Percentiles rank a stretch among this genome's conserved stretches.
phyloP scores from a whole-genome alignment of 2,329 filamentous ascomycete species.

The Fonsecaea pugnacius region DNA sequence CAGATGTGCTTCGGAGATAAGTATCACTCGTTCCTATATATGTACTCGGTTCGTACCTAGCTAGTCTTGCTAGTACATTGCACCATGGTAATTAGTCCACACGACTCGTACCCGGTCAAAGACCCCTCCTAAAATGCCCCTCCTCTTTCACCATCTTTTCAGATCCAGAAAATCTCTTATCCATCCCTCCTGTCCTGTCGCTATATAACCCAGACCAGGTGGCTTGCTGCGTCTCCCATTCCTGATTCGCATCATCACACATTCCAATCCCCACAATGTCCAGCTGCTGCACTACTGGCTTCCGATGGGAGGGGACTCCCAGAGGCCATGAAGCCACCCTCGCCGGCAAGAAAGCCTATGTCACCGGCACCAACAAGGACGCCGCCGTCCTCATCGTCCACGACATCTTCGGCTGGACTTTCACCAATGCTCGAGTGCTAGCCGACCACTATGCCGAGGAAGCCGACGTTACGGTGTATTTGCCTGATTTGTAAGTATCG shows the following conservation, averaged over 20 bases:
- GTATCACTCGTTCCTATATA: no score
- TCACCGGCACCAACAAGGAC: slow-evolving; percentile 44
- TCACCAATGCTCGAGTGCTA: slow-evolving; percentile 51
- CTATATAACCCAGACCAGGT: neutral
- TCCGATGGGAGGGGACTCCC: slow-evolving; percentile 50
- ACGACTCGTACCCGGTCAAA: no score
- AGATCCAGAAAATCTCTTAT: neutral
- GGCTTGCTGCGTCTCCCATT: neutral
- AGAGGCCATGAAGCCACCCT: slow-evolving; percentile 44
- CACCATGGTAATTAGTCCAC: no score
- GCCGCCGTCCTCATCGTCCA: slow-evolving; percentile 51
- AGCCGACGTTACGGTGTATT: slow-evolving; percentile 50
- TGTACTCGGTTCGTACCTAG: no score
- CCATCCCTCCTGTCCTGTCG: neutral
- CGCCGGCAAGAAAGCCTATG: slow-evolving; percentile 44
- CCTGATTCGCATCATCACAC: neutral
- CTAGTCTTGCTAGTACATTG: no score
- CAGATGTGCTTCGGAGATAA: no score
- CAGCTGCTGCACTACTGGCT: slow-evolving; percentile 38
- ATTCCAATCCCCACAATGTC: slow-evolving; percentile 1
- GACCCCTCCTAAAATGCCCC: neutral
- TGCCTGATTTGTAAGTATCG: slow-evolving; percentile 45
- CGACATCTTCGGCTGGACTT: slow-evolving; percentile 55
- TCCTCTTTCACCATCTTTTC: neutral
- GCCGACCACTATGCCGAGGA: slow-evolving; percentile 54